Evolutionary conservation across 2,329 filamentous ascomycete species (phyloP), one percentile per base, ranked within the genome.

Genomic region (Stagonosporopsis cucurbitacearum): DNA sequence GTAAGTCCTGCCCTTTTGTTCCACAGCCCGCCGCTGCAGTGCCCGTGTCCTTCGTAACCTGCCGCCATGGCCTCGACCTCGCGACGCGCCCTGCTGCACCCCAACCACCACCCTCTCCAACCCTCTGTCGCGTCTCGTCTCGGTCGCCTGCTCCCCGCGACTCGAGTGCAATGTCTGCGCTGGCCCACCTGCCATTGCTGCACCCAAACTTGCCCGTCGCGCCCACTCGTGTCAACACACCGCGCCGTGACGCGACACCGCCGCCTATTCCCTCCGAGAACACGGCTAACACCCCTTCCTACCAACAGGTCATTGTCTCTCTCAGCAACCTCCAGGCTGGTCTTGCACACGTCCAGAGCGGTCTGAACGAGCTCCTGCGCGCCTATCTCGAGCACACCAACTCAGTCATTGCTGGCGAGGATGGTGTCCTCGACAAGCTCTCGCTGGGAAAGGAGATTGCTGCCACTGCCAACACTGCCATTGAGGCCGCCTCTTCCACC

Each of bases 341-440:
- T 40, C 72, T 74, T 39, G 59, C 67, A 37, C 67, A 73, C 50
- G 71, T 73, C 50, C 72, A 74, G 52, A 70, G 69, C 58, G 85
- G 92, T 36, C 87, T 96, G 72, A 88, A 90, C 70, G 88, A 88
- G 56, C 88, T 96, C 67, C 88, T 90, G 62, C 84, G 86, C 69
- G 91, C 93, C 66, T 96, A 96, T 78, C 86, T 96, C 71, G 89
- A 91, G 72, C 92, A 96, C 81, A 92, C 90, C 66, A 92, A 93
- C 75, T 87, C 91, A 7, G 86, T 96, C 43, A 84, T 96, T 12
- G 68, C 68, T 28, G 69, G 69, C 46, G 71, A 74, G 49, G 69
- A 72, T 26, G 73, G 69, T 50, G 71, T 59, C 20, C 66, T 64
- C 32, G 76, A 78, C 60, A 75, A 77, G 66, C 77, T 78, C 57